phyloP scores from a whole-genome alignment of 2,329 filamentous ascomycete species.

The Colletotrichum acutatum region DNA sequence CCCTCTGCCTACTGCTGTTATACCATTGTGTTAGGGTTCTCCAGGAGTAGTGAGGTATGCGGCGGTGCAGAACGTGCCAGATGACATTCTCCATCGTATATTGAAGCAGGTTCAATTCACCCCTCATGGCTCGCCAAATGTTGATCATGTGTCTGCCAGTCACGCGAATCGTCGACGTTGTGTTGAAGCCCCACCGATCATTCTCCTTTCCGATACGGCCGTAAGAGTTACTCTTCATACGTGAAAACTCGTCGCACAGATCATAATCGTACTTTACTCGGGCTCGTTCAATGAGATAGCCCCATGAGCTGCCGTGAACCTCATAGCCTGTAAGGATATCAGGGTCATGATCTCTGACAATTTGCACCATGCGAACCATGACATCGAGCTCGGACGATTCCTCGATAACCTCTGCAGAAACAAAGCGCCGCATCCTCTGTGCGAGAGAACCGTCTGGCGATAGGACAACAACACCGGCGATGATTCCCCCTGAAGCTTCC shows the following conservation, averaged over 20 bases:
- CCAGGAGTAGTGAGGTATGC: constrained; percentile 89
- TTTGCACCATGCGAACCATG: constrained; percentile 85
- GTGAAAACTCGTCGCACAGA: constrained; percentile 89
- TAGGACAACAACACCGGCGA: constrained; percentile 79
- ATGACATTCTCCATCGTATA: constrained; percentile 97
- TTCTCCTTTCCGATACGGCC: constrained; percentile 87
- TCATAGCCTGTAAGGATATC: constrained; percentile 96
- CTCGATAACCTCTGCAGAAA: constrained; percentile 73
- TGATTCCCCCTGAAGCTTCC: constrained; percentile 57
- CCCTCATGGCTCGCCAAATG: constrained; percentile 94
- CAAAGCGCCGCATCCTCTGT: constrained; percentile 70
- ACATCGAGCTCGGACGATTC: constrained; percentile 87
- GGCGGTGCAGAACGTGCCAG: constrained; percentile 87
- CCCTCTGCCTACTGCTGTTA: constrained; percentile 71
- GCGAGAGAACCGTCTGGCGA: constrained; percentile 70
- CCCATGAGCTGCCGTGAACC: constrained; percentile 94
- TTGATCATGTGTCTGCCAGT: constrained; percentile 97
- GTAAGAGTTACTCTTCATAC: constrained; percentile 86
- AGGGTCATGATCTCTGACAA: constrained; percentile 86
- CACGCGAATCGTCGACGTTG: constrained; percentile 90
- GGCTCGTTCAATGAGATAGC: constrained; percentile 92
- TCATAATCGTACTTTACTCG: constrained; percentile 88
- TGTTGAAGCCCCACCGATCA: constrained; percentile 93
- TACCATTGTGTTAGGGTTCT: constrained; percentile 87
- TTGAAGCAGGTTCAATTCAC: constrained; percentile 90